phyloP scores from a whole-genome alignment of 768 basidiomycete species.

The Lentinus tigrinus region DNA sequence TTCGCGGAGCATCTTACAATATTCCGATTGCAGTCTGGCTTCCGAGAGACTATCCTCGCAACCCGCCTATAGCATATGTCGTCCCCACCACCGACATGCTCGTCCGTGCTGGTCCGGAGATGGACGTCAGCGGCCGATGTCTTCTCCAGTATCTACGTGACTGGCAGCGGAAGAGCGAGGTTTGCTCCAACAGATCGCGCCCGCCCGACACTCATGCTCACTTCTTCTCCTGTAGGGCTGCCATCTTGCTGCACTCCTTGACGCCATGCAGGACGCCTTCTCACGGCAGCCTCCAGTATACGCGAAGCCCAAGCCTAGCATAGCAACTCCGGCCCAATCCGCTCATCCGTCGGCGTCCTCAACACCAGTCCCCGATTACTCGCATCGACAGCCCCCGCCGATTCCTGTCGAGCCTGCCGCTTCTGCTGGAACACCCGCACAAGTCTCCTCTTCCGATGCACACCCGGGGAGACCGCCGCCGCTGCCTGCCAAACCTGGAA shows the following conservation, averaged over 20 bases:
- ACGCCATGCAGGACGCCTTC: slow-evolving; percentile 80
- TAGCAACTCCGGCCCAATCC: slow-evolving; percentile 9
- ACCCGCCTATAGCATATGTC: slow-evolving; percentile 86
- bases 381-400: slow-evolving; percentile 29
- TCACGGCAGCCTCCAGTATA: slow-evolving; percentile 88
- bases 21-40: slow-evolving; percentile 93
- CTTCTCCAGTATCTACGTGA: slow-evolving; percentile 64
- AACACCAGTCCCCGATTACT: slow-evolving; percentile 16
- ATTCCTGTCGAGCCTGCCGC: slow-evolving; percentile 17
- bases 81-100: slow-evolving; percentile 91
- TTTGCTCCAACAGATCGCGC: slow-evolving; percentile 28
- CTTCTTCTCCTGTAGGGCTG: slow-evolving; percentile 56
- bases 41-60: slow-evolving; percentile 76
- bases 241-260: slow-evolving; percentile 67
- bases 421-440: slow-evolving; percentile 3
- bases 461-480: slow-evolving; percentile 33
- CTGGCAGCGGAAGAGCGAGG: slow-evolving; percentile 87
- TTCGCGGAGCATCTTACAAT: slow-evolving; percentile 77
- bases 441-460: background rate
- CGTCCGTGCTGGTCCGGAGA: slow-evolving; percentile 67
- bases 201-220: slow-evolving; percentile 8
- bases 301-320: slow-evolving; percentile 60
- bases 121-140: slow-evolving; percentile 82
- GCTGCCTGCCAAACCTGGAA: slow-evolving; percentile 38
- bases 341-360: slow-evolving; percentile 13